Evolutionary conservation across 306 rosid genomes (phyloP).

Genomic region (Casuarina cunninghamiana): DNA sequence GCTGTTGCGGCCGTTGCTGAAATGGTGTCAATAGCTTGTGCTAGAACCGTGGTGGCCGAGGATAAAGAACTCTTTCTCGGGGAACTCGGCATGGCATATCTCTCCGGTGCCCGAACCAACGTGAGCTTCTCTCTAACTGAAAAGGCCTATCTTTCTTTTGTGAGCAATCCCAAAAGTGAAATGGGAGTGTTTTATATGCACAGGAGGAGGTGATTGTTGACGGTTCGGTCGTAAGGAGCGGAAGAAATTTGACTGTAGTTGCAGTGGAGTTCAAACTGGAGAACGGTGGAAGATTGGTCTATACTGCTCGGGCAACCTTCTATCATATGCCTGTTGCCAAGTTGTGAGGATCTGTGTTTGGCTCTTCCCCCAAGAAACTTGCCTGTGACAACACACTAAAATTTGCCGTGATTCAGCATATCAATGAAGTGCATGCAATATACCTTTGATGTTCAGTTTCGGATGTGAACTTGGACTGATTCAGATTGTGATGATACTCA

Average conservation of each 20-base stretch:
- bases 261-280: constrained; percentile 55
- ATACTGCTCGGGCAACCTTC: constrained; percentile 46
- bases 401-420: too few species aligned
- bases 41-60: constrained; percentile 40
- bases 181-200: not conserved
- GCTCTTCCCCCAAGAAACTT: too few species aligned
- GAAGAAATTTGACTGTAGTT: constrained; percentile 71
- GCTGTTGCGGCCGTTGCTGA: constrained; percentile 50
- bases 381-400: too few species aligned
- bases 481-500: too few species aligned
- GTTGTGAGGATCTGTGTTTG: constrained; percentile 12
- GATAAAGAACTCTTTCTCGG: constrained; percentile 49
- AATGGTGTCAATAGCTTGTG: constrained; percentile 42
- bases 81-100: constrained; percentile 51
- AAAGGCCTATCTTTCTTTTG: too few species aligned
- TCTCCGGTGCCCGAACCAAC: constrained; percentile 39
- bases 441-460: too few species aligned
- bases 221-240: constrained; percentile 62
- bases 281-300: constrained; percentile 51
- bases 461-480: too few species aligned
- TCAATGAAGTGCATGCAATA: too few species aligned
- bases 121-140: constrained; percentile 28
- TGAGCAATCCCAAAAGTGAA: too few species aligned
- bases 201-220: constrained; percentile 73
- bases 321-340: constrained; percentile 47